Evolutionary conservation across 768 basidiomycete species (phyloP).

Genomic region (Leucocoprinus birnbaumii): DNA sequence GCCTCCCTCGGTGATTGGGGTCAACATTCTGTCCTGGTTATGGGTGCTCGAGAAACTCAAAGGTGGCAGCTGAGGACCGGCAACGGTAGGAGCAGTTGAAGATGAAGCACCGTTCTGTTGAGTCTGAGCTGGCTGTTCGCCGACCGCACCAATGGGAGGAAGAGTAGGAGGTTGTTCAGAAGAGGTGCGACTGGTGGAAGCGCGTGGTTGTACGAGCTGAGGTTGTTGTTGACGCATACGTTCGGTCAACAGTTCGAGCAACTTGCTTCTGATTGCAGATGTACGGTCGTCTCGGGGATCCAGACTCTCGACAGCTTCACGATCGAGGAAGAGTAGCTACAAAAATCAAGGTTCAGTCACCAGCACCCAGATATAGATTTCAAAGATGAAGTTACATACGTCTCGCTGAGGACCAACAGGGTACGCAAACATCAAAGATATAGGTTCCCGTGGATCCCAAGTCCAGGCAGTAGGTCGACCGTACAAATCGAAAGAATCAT

Average conservation of each 20-base stretch:
- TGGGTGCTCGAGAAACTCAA: slow-evolving; percentile 39
- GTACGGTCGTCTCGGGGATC: slow-evolving; percentile 80
- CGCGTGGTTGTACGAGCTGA: slow-evolving; percentile 21
- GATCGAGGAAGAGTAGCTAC: slow-evolving; percentile 84
- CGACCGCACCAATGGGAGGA: slow-evolving; percentile 30
- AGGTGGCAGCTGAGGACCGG: slow-evolving; percentile 57
- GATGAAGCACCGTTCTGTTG: slow-evolving; percentile 7
- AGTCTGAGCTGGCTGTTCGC: slow-evolving; percentile 14
- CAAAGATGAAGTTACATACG: slow-evolving; percentile 47
- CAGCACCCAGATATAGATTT: background rate
- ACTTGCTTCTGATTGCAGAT: slow-evolving; percentile 58
- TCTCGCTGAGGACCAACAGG: slow-evolving; percentile 83
- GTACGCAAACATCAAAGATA: slow-evolving; percentile 91
- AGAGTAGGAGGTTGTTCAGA: slow-evolving; percentile 29
- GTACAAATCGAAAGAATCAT: slow-evolving; percentile 86
- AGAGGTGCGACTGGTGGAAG: slow-evolving; percentile 13
- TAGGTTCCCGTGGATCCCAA: slow-evolving; percentile 84
- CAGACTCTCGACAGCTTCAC: slow-evolving; percentile 74
- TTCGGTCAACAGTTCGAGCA: slow-evolving; percentile 60
- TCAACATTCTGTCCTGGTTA: slow-evolving; percentile 34
- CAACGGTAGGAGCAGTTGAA: background rate
- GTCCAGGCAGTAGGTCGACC: slow-evolving; percentile 84
- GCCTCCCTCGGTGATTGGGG: slow-evolving; percentile 66
- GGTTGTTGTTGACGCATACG: slow-evolving; percentile 49
- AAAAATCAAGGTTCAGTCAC: slow-evolving; percentile 12